Percentiles rank a stretch among this genome's conserved stretches.
Conservation (phyloP, 345 rosid genomes). For the Citrus glauca region DNA sequence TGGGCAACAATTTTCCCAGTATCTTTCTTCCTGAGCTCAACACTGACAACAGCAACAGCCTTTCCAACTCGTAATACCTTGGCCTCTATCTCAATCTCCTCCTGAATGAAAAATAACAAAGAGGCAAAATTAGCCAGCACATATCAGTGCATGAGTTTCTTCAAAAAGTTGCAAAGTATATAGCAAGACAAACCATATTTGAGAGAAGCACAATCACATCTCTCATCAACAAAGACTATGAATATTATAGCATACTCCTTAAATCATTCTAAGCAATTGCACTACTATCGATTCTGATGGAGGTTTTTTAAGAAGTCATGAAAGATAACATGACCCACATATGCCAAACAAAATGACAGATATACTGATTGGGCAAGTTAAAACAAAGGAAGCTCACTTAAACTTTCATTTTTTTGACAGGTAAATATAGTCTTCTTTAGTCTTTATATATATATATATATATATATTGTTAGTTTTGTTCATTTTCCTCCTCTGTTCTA, state of each 20-base stretch:
- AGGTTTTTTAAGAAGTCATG: not conserved
- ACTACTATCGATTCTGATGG: not conserved
- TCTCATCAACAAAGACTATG: not conserved
- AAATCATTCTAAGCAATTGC: not conserved
- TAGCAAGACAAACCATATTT: not conserved
- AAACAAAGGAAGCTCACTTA: not conserved
- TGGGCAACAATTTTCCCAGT: constrained; percentile 80
- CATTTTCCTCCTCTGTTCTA: not conserved
- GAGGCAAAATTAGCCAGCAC: not conserved
- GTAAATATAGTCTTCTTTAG: too few relatives aligned
- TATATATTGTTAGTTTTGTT: not conserved
- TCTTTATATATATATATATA: too few relatives aligned
- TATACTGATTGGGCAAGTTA: not conserved
- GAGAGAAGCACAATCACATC: not conserved
- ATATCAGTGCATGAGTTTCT: not conserved
- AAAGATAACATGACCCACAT: not conserved
- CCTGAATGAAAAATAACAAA: constrained; percentile 30
- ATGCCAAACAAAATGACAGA: not conserved
- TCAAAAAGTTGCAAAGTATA: not conserved
- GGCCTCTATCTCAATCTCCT: constrained; percentile 69
- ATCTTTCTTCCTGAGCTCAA: constrained; percentile 78
- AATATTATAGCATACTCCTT: not conserved
- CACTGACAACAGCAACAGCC: constrained; percentile 65
- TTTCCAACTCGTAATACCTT: constrained; percentile 71
- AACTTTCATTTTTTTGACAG: too few relatives aligned